Conservation (phyloP, 441 rosid genomes). For the Capsella rubella region DNA sequence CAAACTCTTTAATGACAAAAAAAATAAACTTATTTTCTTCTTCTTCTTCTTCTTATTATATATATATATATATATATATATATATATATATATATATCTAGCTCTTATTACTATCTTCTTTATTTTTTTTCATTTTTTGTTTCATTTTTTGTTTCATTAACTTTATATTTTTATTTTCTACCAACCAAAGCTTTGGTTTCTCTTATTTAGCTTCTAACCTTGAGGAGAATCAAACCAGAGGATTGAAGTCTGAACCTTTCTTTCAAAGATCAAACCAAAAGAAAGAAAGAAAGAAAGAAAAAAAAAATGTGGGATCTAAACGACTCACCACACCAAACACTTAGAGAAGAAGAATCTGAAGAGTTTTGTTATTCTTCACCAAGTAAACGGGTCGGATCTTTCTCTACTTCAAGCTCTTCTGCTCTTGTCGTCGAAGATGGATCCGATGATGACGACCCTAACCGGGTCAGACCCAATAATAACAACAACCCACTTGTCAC, state of each 20-base stretch:
- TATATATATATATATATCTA: conserved; percentile 10
- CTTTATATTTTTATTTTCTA: conserved; percentile 2
- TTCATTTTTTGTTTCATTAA: not conserved
- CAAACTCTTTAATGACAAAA: conserved; percentile 25
- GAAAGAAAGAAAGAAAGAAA: conserved; percentile 9
- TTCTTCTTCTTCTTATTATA: not conserved
- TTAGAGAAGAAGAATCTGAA: conserved; percentile 66
- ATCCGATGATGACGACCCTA: conserved; percentile 71
- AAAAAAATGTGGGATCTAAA: conserved; percentile 94
- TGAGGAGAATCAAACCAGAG: conserved; percentile 49
- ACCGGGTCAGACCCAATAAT: conserved; percentile 48
- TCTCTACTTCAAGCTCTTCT: conserved; percentile 90
- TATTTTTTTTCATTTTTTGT: not conserved
- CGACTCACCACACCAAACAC: conserved; percentile 68
- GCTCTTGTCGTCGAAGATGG: conserved; percentile 78
- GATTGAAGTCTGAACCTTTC: conserved; percentile 22
- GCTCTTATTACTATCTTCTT: conserved; percentile 23
- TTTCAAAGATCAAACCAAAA: not conserved
- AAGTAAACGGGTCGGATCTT: conserved; percentile 87
- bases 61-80: conserved; percentile 9
- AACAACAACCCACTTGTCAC: conserved; percentile 44
- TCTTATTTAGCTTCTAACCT: conserved; percentile 49
- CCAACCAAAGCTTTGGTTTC: conserved; percentile 46
- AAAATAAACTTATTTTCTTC: not conserved
- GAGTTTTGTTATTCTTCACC: conserved; percentile 69